Evolutionary conservation across 257 asterid species (phyloP), one percentile per base, ranked within the genome.

Genomic region (Mentha longifolia): DNA sequence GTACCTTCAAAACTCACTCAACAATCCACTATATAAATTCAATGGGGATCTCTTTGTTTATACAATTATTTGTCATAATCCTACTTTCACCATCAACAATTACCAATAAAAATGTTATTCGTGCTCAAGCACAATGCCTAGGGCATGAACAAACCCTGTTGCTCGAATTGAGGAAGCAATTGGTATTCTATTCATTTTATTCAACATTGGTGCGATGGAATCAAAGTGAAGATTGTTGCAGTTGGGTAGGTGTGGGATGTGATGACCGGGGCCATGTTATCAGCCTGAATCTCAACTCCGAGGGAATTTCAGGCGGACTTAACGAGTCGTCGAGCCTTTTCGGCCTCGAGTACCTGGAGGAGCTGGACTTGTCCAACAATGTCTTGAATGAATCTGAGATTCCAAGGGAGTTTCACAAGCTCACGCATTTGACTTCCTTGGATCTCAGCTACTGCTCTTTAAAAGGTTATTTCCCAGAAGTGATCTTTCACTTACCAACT

Each of bases 201-300:
- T 78, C 88, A 20, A 31, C 33, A 16, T 19, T 83, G 50, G 75
- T 49, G 56, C 8, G 7, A 9, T 80, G 85, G 88, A 60, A 73
- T 65, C 10, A 12, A 0, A 55, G 16, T 3, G 61, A 25, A 0
- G 39, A 55, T 12, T 55, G 61, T 5, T 55, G 88, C 46, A 39
- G 10, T 0, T 83, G 88, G 85, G 5, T 52, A 3, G 88, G 88
- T 11, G 82, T 81, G 11, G 22, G 22, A 22, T 84, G 84, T 33
- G 83, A 80, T 22, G 14, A 4, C 17, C 16, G 47, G 9, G 85
- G 85, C 12, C 76, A 31, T 35, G 80, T 84, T 3, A 62, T 66
- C 16, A 13, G 59, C 6, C 39, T 81, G 46, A 28, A 78, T 10
- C 76, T 84, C 33, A 30, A 59, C 57, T 60, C 5, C 68, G 62